Evolutionary conservation across 164 flowering plant species (phyloP), one percentile per base, ranked within the genome.

Genomic region (Nymphaea thermarum): DNA sequence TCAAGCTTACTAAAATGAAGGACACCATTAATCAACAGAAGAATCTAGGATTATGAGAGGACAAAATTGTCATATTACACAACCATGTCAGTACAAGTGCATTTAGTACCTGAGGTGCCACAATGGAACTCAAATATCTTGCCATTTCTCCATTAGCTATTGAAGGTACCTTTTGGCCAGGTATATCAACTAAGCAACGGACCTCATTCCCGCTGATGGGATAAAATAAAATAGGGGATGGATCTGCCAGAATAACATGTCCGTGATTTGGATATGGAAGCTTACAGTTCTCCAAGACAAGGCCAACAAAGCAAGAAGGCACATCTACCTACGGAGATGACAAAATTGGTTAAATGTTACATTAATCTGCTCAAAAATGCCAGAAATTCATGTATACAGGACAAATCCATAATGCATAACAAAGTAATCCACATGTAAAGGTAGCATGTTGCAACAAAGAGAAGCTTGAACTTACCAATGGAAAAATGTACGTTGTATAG

Each of bases 131-230:
- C 82, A 92, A 77, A 78, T 92, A 92, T 36, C 84, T 81, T 53
- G 82, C 85, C 96, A 92, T 84, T 79, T 92, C 96, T 57, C 98
- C 98, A 73, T 78, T 92, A 59, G 96, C 82, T 76, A 92, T 75
- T 44, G 96, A 90, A 18, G 98, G 98, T 63, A 92, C 92, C 74
- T 82, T 92, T 77, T 90, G 85, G 51, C 98, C 98, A 70, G 98
- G 96, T 43, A 92, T 90, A 79, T 92, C 98, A 77, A 92, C 98
- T 76, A 92, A 82, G 74, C 98, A 92, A 53, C 98, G 87, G 71
- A 92, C 73, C 77, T 92, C 98, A 42, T 85, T 85, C 65, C 95
- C 82, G 67, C 98, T 89, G 68, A 93, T 93, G 7, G 82, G 98
- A 81, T 93, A 93, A 65, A 90, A 86, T 76, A 93, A 77, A 70